Evolutionary conservation across 1,284 basidiomycete genomes (phyloP).

Genomic region (Schizophyllum amplum): DNA sequence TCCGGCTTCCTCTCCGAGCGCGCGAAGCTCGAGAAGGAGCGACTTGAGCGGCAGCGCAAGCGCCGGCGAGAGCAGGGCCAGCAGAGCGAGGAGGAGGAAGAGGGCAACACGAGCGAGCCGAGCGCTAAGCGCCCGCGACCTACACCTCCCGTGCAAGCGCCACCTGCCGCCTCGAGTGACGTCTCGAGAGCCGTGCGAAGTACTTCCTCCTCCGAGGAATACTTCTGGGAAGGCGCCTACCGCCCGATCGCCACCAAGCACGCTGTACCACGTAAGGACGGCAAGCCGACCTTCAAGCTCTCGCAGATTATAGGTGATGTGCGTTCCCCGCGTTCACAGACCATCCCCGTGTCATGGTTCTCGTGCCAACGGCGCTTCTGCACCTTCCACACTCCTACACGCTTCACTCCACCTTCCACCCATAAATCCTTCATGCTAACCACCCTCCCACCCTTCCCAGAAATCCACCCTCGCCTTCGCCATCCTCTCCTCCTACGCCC

Average conservation of each 20-base stretch:
- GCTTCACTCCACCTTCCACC: too few relatives aligned
- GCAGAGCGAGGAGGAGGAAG: constrained; percentile 21
- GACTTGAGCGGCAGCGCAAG: constrained; percentile 51
- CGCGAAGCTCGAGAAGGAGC: constrained; percentile 58
- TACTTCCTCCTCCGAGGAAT: constrained; percentile 24
- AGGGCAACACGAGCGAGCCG: constrained; percentile 24
- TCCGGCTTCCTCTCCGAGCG: constrained; percentile 47
- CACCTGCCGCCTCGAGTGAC: constrained; percentile 10
- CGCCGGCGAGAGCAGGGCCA: constrained; percentile 27
- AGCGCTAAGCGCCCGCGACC: constrained; percentile 48
- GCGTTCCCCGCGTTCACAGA: constrained; percentile 17
- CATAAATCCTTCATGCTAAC: too few relatives aligned
- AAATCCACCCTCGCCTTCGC: constrained; percentile 60
- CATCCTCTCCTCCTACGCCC: constrained; percentile 63
- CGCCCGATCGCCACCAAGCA: constrained; percentile 63
- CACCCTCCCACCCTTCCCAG: constrained; percentile 24
- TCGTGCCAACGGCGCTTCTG: too few relatives aligned
- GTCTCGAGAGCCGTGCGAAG: too few relatives aligned
- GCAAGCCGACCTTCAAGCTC: constrained; percentile 51
- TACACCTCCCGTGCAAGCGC: constrained; percentile 13
- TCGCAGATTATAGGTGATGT: constrained; percentile 60
- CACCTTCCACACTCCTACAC: too few relatives aligned
- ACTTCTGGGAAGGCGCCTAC: constrained; percentile 64
- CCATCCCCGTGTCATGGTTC: too few relatives aligned
- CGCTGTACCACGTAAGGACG: constrained; percentile 50